Conservation (phyloP, 2,329 filamentous ascomycete species). For the Xenoacremonium recifei region DNA sequence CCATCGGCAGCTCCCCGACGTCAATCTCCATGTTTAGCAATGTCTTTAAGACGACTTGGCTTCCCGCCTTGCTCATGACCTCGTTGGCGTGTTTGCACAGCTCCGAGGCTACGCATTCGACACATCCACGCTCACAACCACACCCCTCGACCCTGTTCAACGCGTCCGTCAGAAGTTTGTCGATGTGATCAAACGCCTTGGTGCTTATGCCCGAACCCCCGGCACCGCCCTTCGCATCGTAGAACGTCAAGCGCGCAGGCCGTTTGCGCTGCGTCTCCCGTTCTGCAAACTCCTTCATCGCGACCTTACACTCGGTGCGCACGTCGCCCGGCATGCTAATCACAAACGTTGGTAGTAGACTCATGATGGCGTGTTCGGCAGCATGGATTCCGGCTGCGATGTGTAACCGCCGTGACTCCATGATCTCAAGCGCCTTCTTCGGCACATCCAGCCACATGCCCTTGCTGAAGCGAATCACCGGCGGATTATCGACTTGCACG, state of each 20-base stretch:
- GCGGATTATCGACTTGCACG: constrained; percentile 88
- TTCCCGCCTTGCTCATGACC: constrained; percentile 91
- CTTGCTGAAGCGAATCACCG: constrained; percentile 79
- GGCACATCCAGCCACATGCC: constrained; percentile 97
- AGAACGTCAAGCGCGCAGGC: constrained; percentile 87
- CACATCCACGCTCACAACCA: constrained; percentile 74
- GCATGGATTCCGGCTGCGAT: constrained; percentile 90
- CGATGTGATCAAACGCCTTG: constrained; percentile 92
- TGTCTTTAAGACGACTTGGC: constrained; percentile 75
- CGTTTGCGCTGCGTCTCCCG: constrained; percentile 71
- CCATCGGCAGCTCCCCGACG: constrained; percentile 81
- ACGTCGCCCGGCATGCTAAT: constrained; percentile 89
- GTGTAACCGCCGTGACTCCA: constrained; percentile 71
- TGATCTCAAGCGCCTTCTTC: constrained; percentile 71
- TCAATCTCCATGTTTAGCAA: constrained; percentile 77
- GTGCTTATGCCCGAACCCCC: constrained; percentile 82
- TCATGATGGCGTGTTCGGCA: constrained; percentile 87
- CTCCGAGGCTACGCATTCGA: constrained; percentile 87
- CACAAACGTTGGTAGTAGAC: constrained; percentile 86
- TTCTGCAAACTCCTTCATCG: constrained; percentile 81
- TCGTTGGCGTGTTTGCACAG: constrained; percentile 82
- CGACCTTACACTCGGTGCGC: constrained; percentile 88
- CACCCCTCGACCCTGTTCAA: constrained; percentile 75
- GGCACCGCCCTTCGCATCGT: constrained; percentile 88
- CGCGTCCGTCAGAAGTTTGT: constrained; percentile 73